Conservation (phyloP, 1,139 yeast genomes). For the Kodamaea derodonti region DNA sequence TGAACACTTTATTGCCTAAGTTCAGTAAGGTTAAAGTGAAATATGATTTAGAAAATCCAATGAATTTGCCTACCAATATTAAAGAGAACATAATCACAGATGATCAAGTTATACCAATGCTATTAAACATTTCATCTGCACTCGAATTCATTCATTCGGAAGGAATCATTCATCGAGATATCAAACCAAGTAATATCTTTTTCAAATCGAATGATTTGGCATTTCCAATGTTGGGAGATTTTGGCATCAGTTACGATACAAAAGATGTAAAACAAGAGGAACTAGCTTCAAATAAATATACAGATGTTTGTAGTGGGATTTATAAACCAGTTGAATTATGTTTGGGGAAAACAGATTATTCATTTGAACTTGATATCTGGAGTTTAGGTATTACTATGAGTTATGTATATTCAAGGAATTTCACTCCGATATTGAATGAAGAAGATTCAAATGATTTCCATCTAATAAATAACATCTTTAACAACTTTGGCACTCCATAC, state of each 20-base stretch:
- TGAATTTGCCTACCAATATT: slow-evolving; percentile 11
- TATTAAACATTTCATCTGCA: slow-evolving; percentile 45
- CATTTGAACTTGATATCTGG: slow-evolving; percentile 75
- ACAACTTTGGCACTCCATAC: slow-evolving; percentile 65
- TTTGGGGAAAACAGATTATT: slow-evolving; percentile 63
- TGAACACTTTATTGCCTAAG: slow-evolving; percentile 22
- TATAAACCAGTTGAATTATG: slow-evolving; percentile 86
- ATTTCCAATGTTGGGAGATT: slow-evolving; percentile 61
- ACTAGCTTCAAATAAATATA: slow-evolving; percentile 42
- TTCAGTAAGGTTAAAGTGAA: slow-evolving; percentile 15
- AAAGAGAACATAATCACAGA: slow-evolving; percentile 5
- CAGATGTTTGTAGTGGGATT: slow-evolving; percentile 73
- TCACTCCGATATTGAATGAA: slow-evolving; percentile 37
- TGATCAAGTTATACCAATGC: slow-evolving; percentile 19
- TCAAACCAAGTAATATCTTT: slow-evolving; percentile 77
- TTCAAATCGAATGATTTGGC: slow-evolving; percentile 30
- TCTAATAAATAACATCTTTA: slow-evolving; percentile 59
- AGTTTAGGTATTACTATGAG: slow-evolving; percentile 66
- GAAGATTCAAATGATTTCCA: slow-evolving; percentile 56
- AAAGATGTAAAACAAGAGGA: slow-evolving; percentile 39
- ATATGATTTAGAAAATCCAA: slow-evolving; percentile 22
- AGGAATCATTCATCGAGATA: slow-evolving; percentile 82
- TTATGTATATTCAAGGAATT: slow-evolving; percentile 49
- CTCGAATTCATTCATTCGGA: slow-evolving; percentile 48
- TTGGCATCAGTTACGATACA: slow-evolving; percentile 63